phyloP scores from a whole-genome alignment of 345 rosid species.

The Heritiera fomes region DNA sequence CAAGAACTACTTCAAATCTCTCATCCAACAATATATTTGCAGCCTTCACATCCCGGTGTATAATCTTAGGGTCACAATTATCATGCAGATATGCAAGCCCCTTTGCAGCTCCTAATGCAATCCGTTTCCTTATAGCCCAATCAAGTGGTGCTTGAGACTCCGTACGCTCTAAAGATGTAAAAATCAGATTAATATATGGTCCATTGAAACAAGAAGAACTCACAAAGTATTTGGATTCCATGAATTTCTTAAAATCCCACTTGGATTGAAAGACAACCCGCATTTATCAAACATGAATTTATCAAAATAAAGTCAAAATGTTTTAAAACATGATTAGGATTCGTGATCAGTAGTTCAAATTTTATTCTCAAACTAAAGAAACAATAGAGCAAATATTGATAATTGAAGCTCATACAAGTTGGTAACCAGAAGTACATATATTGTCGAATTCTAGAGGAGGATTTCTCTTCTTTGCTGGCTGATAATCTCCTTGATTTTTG shows the following conservation, averaged over 20 bases:
- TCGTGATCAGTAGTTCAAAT: background rate
- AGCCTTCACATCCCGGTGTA: constrained; percentile 96
- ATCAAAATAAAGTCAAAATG: background rate
- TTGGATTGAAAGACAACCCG: background rate
- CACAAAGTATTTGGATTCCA: background rate
- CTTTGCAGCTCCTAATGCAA: constrained; percentile 82
- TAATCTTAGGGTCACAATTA: constrained; percentile 92
- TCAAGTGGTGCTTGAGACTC: constrained; percentile 53
- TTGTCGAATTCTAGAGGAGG: too few species aligned
- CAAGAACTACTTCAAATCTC: constrained; percentile 91
- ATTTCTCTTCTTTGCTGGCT: too few species aligned
- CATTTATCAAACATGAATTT: background rate
- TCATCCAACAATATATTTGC: constrained; percentile 93
- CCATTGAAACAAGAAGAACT: background rate
- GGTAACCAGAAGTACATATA: background rate
- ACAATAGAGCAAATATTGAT: background rate
- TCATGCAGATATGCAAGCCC: constrained; percentile 97
- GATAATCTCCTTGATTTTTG: too few species aligned
- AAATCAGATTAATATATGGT: constrained; percentile 5
- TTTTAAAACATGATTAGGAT: background rate
- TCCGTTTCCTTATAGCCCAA: constrained; percentile 75
- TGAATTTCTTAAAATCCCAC: constrained; percentile 8
- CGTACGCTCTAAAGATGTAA: constrained; percentile 49
- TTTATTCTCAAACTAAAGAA: background rate
- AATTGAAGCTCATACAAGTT: background rate